Evolutionary conservation across 108 stramenopile genomes (phyloP).

Genomic region (Skeletonema menzelii): DNA sequence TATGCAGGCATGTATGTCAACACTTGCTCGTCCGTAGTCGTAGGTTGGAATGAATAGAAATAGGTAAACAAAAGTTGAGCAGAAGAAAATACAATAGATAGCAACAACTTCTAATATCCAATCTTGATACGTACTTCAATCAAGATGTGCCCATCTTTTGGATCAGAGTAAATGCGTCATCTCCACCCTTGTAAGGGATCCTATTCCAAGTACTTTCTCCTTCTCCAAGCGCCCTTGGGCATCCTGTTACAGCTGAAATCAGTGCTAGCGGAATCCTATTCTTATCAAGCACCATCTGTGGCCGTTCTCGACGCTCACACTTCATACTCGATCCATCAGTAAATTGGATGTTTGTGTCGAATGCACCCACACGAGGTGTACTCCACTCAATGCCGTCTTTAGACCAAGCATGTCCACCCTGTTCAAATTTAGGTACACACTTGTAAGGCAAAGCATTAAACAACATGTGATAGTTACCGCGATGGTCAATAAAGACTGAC

Average conservation of each 20-base stretch:
- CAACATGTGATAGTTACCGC: conserved; percentile 46
- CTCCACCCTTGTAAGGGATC: conserved; percentile 24
- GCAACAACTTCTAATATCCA: too few species aligned
- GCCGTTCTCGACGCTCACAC: conserved; percentile 38
- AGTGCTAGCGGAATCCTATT: conserved; percentile 31
- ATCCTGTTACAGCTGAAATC: conserved; percentile 30
- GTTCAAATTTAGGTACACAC: conserved; percentile 38
- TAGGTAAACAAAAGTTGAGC: too few species aligned
- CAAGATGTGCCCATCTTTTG: neutral
- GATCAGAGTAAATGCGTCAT: conserved; percentile 33
- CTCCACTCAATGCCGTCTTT: conserved; percentile 33
- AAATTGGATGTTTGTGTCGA: conserved; percentile 31
- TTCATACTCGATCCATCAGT: conserved; percentile 28
- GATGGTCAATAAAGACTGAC: conserved; percentile 34
- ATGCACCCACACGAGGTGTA: conserved; percentile 33
- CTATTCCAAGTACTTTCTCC: neutral
- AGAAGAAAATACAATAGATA: too few species aligned
- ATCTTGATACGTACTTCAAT: neutral
- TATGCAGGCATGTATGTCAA: too few species aligned
- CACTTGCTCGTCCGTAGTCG: too few species aligned
- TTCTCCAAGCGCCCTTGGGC: conserved; percentile 24
- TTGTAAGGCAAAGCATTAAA: conserved; percentile 38
- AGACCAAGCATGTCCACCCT: conserved; percentile 46
- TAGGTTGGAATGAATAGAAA: too few species aligned
- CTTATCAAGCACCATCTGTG: conserved; percentile 28